Evolutionary conservation across 2,329 filamentous ascomycete species (phyloP), one percentile per base, ranked within the genome.

Genomic region (Fusarium caatingaense): DNA sequence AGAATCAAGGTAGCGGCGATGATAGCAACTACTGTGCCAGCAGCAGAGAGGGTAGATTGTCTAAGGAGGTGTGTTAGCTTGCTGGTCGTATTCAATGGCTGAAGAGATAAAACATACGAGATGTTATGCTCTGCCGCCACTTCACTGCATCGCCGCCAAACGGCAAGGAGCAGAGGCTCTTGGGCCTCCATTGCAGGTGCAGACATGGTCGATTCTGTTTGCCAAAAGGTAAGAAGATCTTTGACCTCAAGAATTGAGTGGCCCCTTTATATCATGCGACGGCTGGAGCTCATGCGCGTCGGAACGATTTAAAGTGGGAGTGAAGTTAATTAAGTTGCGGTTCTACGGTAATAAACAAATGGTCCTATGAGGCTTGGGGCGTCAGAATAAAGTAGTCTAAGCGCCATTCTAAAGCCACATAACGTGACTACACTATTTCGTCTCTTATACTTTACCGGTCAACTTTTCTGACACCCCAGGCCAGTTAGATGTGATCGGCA

Each of bases 1-100:
- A 81, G 65, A 53, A 81, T 65, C 54, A 78, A 18, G 41, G 76
- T 37, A 51, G 80, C 77, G 46, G 79, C 60, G 44, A 74, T 46
- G 46, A 82, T 65, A n/a, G 76, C 76, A 47, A 78, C 9, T 13
- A 77, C 30, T 30, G 79, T 73, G 48, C 72, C 74, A 28, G 72
- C 47, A 20, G 75, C 68, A 44, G 80, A 79, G 20, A 81, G 49
- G 3, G 66, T 56, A 8, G 65, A 61, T 51, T 73, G 70, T 11
- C 78, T 80, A 54, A 6, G 13, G 23, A 28, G 23, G 40, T n/a
- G 15, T 41, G 23, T 64, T 25, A 71, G 64, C 54, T 47, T 48
- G 40, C 25, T 49, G 21, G 10, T 11, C 13, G 28, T 23, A 23
- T 12, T 57, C 57, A 70, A 69, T 59, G 54, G 53, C 46, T 51